Evolutionary conservation across 2,329 filamentous ascomycete species (phyloP).

Genomic region (Grosmannia clavigera): DNA sequence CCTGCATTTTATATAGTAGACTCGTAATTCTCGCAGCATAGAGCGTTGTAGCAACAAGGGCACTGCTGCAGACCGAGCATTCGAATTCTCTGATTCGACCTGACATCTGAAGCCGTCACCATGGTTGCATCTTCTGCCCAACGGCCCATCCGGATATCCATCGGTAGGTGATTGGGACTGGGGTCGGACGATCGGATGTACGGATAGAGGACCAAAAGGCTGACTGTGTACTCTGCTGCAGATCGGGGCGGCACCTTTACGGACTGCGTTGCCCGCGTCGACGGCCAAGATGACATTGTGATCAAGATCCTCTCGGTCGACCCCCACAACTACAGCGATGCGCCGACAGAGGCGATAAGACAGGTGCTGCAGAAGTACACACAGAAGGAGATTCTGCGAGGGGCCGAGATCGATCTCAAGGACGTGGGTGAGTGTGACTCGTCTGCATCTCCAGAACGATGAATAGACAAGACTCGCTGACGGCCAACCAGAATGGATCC

Average conservation of each 20-base stretch:
- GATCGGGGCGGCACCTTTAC: slow-evolving; percentile 5
- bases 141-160: background rate
- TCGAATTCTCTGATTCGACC: background rate
- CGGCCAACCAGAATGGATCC: slow-evolving; percentile 60
- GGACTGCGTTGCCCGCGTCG: slow-evolving; percentile 28
- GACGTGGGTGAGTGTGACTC: background rate
- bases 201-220: background rate
- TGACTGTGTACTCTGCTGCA: background rate
- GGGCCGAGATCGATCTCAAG: slow-evolving; percentile 32
- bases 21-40: background rate
- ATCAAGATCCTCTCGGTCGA: slow-evolving; percentile 24
- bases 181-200: background rate
- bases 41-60: background rate
- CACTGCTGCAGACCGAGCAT: background rate
- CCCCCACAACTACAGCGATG: slow-evolving; percentile 3
- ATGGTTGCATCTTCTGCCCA: background rate
- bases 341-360: slow-evolving; percentile 1
- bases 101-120: background rate
- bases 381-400: slow-evolving; percentile 45
- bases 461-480: background rate
- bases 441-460: too few species aligned
- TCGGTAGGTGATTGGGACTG: background rate
- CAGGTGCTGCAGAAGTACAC: slow-evolving; percentile 5
- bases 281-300: slow-evolving; percentile 26
- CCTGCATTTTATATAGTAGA: background rate